phyloP scores from a whole-genome alignment of 2,329 filamentous ascomycete species.

The Exophiala calicioides region DNA sequence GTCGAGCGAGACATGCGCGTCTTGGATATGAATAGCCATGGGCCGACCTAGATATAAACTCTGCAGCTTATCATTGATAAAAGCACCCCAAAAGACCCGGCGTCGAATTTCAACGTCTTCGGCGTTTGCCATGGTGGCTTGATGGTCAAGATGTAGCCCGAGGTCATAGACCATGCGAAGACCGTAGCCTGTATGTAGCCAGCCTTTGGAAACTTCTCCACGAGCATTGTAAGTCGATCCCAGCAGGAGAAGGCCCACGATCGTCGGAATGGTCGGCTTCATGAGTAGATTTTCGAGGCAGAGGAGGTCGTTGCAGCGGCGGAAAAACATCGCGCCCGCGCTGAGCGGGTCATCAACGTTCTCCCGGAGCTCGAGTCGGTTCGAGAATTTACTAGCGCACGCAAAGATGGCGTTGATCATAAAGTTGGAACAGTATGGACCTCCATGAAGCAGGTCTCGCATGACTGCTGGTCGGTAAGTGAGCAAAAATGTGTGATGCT shows the following conservation, averaged over 20 bases:
- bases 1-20: conserved; percentile 29
- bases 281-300: no score
- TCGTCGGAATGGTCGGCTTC: no score
- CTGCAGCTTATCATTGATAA: conserved; percentile 31
- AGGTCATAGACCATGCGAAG: no score
- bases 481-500: conserved; percentile 51
- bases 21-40: conserved; percentile 28
- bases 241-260: no score
- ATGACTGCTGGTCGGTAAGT: conserved; percentile 57
- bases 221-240: no score
- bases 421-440: conserved; percentile 59
- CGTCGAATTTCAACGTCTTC: conserved; percentile 36
- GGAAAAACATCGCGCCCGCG: conserved; percentile 51
- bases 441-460: conserved; percentile 54
- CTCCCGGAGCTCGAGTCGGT: conserved; percentile 47
- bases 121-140: no score
- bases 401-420: conserved; percentile 59
- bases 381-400: conserved; percentile 49
- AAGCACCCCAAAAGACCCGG: conserved; percentile 40
- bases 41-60: conserved; percentile 25
- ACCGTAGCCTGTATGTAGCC: no score
- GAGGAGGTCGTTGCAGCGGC: conserved; percentile 51
- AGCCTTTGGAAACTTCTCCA: no score
- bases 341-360: conserved; percentile 50
- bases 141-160: no score